These are phyloP conservation scores for Puccinia hordei DNA, from an alignment of 1,284 basidiomycete genomes.

Conservation along the genomic window DNA sequence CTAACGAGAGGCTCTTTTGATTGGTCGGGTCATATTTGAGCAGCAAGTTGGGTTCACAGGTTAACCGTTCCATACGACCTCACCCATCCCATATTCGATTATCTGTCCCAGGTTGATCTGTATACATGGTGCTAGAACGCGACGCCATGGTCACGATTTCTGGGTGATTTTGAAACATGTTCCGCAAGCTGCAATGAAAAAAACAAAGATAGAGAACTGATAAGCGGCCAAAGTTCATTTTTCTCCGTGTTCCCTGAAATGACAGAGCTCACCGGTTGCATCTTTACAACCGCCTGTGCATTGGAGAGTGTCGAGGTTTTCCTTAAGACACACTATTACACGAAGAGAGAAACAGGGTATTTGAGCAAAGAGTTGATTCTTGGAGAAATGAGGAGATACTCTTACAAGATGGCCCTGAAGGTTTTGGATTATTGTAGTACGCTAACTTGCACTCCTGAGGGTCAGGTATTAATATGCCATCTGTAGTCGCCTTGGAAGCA, in stretches of 20 bases:
- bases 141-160: neutral
- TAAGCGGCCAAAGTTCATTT: neutral
- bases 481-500: neutral
- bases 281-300: neutral
- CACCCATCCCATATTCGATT: too few relatives aligned
- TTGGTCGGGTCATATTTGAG: too few relatives aligned
- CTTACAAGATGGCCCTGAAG: neutral
- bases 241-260: neutral
- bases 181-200: neutral
- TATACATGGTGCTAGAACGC: too few relatives aligned
- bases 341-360: neutral
- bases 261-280: neutral
- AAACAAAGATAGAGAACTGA: neutral
- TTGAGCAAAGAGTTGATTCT: neutral
- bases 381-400: neutral
- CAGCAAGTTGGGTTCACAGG: too few relatives aligned
- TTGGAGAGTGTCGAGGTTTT: neutral
- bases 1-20: too few relatives aligned
- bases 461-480: neutral
- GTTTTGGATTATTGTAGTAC: neutral
- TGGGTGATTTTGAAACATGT: conserved; percentile 5
- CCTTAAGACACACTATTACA: neutral
- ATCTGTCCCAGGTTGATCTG: too few relatives aligned
- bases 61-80: too few relatives aligned
- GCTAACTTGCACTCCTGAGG: neutral